These are phyloP conservation scores for Cyclocybe cylindracea DNA, from an alignment of 768 basidiomycete species.

Conservation along the genomic window DNA sequence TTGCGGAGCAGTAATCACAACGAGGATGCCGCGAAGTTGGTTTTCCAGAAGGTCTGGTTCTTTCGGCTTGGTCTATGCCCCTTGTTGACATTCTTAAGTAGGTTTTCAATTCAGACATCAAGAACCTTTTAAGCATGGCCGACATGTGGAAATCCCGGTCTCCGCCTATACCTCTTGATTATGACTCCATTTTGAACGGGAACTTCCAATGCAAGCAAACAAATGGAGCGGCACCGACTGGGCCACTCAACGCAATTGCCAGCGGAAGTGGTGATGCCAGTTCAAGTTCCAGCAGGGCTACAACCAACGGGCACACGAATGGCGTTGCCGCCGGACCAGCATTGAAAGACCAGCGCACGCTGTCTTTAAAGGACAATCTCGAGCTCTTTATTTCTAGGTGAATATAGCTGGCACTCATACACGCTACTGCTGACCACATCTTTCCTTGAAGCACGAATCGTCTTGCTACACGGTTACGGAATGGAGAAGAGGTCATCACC, in stretches of 20 bases:
- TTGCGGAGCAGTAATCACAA: slow-evolving; percentile 24
- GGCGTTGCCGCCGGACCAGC: slow-evolving; percentile 26
- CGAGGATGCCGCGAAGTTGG: slow-evolving; percentile 60
- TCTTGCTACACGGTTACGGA: slow-evolving; percentile 65
- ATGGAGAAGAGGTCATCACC: slow-evolving; percentile 70
- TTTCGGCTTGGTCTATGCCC: not conserved
- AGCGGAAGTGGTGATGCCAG: slow-evolving; percentile 13
- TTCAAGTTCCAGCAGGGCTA: slow-evolving; percentile 2
- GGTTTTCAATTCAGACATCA: slow-evolving; percentile 90
- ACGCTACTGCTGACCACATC: not conserved
- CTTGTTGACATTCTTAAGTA: slow-evolving; percentile 26
- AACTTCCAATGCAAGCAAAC: slow-evolving; percentile 49
- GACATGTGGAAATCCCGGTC: slow-evolving; percentile 96
- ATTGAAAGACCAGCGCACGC: slow-evolving; percentile 80
- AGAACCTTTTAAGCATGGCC: slow-evolving; percentile 85
- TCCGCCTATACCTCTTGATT: slow-evolving; percentile 85
- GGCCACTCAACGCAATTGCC: slow-evolving; percentile 24
- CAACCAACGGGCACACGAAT: slow-evolving; percentile 26
- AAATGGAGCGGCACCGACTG: slow-evolving; percentile 19
- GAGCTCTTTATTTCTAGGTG: slow-evolving; percentile 86
- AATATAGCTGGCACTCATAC: slow-evolving; percentile 8
- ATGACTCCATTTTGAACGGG: slow-evolving; percentile 69
- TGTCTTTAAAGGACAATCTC: slow-evolving; percentile 81
- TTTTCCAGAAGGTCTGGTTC: slow-evolving; percentile 77
- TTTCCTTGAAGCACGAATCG: slow-evolving; percentile 67